A percentile compares a stretch with the other conserved stretches of the same genome.
phyloP scores from a whole-genome alignment of 192 early-diverging fungal genomes.

The Backusella sp. region DNA sequence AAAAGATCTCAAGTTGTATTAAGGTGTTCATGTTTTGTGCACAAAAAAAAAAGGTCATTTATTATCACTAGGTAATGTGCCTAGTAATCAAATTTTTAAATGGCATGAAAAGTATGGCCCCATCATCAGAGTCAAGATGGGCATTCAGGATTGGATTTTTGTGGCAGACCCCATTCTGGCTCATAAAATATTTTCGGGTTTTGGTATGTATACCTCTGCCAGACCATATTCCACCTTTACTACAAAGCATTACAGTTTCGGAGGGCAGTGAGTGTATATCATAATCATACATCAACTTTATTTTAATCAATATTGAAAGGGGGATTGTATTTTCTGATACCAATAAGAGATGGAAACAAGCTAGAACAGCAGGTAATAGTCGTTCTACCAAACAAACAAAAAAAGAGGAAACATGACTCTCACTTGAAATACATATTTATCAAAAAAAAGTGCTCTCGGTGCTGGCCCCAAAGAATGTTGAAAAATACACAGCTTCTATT shows the following conservation, averaged over 20 bases:
- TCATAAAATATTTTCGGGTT: conserved; percentile 7
- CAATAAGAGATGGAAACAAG: neutral
- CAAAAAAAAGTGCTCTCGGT: neutral
- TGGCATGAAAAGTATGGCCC: conserved; percentile 3
- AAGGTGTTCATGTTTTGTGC: no score
- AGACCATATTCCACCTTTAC: neutral
- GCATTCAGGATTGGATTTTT: neutral
- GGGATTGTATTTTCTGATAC: neutral
- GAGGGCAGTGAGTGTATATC: neutral
- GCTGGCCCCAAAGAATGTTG: neutral
- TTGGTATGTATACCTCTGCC: neutral
- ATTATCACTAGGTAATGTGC: neutral
- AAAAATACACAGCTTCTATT: neutral
- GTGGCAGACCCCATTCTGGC: neutral
- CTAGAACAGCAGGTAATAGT: conserved; percentile 5
- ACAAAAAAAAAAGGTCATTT: neutral
- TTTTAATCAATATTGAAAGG: neutral
- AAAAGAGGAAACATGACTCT: no score
- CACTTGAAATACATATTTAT: no score
- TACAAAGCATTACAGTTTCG: neutral
- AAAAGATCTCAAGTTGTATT: neutral
- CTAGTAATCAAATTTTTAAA: neutral
- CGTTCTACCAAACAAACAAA: no score
- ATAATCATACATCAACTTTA: no score
- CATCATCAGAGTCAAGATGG: neutral